Evolutionary conservation across 257 asterid species (phyloP).

Genomic region (Capsicum baccatum): DNA sequence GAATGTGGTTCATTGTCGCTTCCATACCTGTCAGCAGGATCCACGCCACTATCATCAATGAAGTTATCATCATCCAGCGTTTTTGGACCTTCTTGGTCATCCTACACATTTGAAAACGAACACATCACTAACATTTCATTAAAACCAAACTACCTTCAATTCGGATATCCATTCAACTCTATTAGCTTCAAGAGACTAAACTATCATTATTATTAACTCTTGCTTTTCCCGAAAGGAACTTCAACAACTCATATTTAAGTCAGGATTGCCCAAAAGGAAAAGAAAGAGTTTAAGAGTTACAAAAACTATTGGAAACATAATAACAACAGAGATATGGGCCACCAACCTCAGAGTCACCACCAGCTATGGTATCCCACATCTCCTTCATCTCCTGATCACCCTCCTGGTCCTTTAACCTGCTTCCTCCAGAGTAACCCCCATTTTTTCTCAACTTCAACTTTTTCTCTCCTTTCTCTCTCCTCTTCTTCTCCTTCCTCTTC

Average conservation of each 20-base stretch:
- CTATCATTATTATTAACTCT: neutral
- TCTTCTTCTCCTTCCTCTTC: slow-evolving; percentile 52
- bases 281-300: slow-evolving; percentile 17
- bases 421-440: slow-evolving; percentile 54
- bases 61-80: slow-evolving; percentile 78
- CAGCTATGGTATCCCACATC: slow-evolving; percentile 96
- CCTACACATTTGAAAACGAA: slow-evolving; percentile 49
- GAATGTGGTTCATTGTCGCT: slow-evolving; percentile 62
- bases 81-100: slow-evolving; percentile 72
- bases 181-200: neutral
- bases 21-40: slow-evolving; percentile 73
- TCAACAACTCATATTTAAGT: neutral
- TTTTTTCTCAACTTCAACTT: slow-evolving; percentile 57
- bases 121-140: slow-evolving; percentile 8
- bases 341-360: slow-evolving; percentile 56
- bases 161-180: neutral
- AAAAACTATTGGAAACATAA: slow-evolving; percentile 20
- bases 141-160: slow-evolving; percentile 8
- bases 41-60: slow-evolving; percentile 83
- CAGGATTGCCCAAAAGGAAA: neutral
- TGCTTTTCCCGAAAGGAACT: neutral
- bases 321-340: neutral
- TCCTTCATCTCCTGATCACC: slow-evolving; percentile 92
- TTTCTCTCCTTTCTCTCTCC: slow-evolving; percentile 54
- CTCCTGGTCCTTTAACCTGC: slow-evolving; percentile 63